A percentile compares a stretch with the other conserved stretches of the same genome.
These are phyloP conservation scores for Mucuna pruriens DNA, from an alignment of 306 rosid genomes.

Conservation along the genomic window DNA sequence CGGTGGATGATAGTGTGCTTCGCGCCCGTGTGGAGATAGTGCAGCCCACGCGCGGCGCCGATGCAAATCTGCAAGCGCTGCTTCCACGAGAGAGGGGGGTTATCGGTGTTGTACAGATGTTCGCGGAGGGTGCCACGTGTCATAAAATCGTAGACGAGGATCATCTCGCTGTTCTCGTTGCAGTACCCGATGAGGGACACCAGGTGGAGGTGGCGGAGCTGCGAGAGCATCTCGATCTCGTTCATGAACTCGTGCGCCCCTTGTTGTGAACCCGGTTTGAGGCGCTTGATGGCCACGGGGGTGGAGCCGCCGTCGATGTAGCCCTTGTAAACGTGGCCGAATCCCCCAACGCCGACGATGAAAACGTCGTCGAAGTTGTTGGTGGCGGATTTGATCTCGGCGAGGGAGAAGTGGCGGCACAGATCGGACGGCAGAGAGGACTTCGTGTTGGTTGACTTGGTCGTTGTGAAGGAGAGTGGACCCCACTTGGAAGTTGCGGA, in stretches of 20 bases:
- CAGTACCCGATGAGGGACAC: constrained; percentile 54
- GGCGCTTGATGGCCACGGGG: constrained; percentile 51
- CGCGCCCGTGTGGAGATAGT: constrained; percentile 59
- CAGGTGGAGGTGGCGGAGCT: constrained; percentile 50
- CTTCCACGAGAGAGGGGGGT: constrained; percentile 49
- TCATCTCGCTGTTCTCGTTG: constrained; percentile 52
- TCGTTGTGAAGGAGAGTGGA: constrained; percentile 41
- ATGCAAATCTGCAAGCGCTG: constrained; percentile 51
- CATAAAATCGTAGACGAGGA: constrained; percentile 60
- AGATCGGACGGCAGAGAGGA: constrained; percentile 45
- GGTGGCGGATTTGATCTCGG: constrained; percentile 44
- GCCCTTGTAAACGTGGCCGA: constrained; percentile 65
- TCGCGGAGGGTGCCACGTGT: constrained; percentile 56
- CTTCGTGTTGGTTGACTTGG: constrained; percentile 19
- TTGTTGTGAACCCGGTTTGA: constrained; percentile 56
- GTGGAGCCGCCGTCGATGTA: constrained; percentile 41
- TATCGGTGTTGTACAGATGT: constrained; percentile 51
- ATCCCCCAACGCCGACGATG: constrained; percentile 55
- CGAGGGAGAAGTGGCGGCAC: constrained; percentile 48
- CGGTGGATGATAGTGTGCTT: constrained; percentile 61
- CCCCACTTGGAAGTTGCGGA: constrained; percentile 42
- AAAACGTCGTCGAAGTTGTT: constrained; percentile 48
- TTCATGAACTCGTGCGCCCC: constrained; percentile 51
- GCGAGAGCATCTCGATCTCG: constrained; percentile 56
- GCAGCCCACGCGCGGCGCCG: constrained; percentile 60